Conservation (phyloP, 2,329 filamentous ascomycete species). For the Ascochyta clinopodiicola region DNA sequence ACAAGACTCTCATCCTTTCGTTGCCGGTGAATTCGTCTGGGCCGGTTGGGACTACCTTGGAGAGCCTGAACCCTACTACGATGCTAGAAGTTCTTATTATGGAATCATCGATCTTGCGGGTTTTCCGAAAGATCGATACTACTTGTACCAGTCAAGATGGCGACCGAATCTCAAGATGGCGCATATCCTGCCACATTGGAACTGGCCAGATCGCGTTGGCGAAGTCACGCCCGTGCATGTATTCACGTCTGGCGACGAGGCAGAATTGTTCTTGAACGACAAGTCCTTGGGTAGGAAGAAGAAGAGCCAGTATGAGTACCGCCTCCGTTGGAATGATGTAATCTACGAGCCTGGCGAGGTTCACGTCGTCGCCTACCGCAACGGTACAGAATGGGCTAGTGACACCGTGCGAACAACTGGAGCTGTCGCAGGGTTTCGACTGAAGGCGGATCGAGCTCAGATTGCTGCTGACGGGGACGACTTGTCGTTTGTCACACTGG, state of each 20-base stretch:
- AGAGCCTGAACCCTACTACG: constrained; percentile 59
- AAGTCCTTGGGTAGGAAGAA: constrained; percentile 53
- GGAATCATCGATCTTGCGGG: constrained; percentile 65
- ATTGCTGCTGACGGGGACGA: constrained; percentile 55
- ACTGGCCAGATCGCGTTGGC: constrained; percentile 58
- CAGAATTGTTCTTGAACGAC: constrained; percentile 63
- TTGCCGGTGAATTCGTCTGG: constrained; percentile 62
- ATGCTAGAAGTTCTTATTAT: constrained; percentile 60
- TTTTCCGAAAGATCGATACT: constrained; percentile 64
- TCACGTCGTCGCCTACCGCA: constrained; percentile 57
- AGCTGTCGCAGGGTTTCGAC: constrained; percentile 44
- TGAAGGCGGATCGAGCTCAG: constrained; percentile 51
- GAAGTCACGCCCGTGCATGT: constrained; percentile 62
- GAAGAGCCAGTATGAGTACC: constrained; percentile 50
- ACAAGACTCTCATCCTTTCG: constrained; percentile 57
- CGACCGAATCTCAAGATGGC: constrained; percentile 56
- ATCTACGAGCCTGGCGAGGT: constrained; percentile 58
- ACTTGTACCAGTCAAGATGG: constrained; percentile 63
- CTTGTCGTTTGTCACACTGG: constrained; percentile 56
- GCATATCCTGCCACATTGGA: constrained; percentile 65
- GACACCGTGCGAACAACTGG: constrained; percentile 54
- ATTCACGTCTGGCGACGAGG: constrained; percentile 60
- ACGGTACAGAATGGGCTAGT: constrained; percentile 56
- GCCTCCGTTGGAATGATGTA: constrained; percentile 62
- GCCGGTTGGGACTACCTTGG: constrained; percentile 45